A percentile compares a stretch with the other conserved stretches of the same genome.
These are phyloP conservation scores for Phyllosticta ampelicida DNA, from an alignment of 2,329 filamentous ascomycete species.

Conservation along the genomic window DNA sequence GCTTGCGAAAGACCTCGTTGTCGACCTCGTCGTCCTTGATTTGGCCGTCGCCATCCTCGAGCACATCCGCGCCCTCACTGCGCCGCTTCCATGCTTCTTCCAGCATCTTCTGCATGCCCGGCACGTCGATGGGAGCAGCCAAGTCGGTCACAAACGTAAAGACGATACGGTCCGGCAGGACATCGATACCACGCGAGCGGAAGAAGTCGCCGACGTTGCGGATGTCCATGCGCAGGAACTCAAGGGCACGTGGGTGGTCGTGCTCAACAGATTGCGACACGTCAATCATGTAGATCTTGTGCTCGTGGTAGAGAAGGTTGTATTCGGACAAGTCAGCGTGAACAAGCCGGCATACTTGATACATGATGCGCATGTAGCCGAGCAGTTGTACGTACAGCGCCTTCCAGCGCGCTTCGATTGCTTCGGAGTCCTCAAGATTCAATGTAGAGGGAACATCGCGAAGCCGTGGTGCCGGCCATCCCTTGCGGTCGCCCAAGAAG, in stretches of 20 bases:
- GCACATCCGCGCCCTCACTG: slow-evolving; percentile 38
- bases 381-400: slow-evolving; percentile 73
- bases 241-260: slow-evolving; percentile 82
- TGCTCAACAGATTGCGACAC: slow-evolving; percentile 96
- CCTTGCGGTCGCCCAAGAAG: slow-evolving; percentile 79
- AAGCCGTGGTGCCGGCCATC: slow-evolving; percentile 77
- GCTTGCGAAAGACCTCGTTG: slow-evolving; percentile 85
- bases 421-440: slow-evolving; percentile 39
- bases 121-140: slow-evolving; percentile 42
- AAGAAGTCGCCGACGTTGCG: slow-evolving; percentile 97
- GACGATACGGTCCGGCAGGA: slow-evolving; percentile 63
- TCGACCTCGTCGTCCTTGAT: slow-evolving; percentile 56
- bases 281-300: slow-evolving; percentile 84
- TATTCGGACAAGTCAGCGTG: slow-evolving; percentile 98
- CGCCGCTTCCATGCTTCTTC: slow-evolving; percentile 56
- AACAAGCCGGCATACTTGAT: slow-evolving; percentile 82
- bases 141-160: slow-evolving; percentile 76
- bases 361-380: slow-evolving; percentile 83
- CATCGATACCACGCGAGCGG: slow-evolving; percentile 71
- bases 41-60: slow-evolving; percentile 31
- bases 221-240: slow-evolving; percentile 96
- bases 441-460: slow-evolving; percentile 66
- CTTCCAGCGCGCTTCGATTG: slow-evolving; percentile 59
- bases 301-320: slow-evolving; percentile 83
- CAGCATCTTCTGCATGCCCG: slow-evolving; percentile 50